phyloP scores from a whole-genome alignment of 495 filamentous ascomycete genomes.

The Baudoinia panamericana region DNA sequence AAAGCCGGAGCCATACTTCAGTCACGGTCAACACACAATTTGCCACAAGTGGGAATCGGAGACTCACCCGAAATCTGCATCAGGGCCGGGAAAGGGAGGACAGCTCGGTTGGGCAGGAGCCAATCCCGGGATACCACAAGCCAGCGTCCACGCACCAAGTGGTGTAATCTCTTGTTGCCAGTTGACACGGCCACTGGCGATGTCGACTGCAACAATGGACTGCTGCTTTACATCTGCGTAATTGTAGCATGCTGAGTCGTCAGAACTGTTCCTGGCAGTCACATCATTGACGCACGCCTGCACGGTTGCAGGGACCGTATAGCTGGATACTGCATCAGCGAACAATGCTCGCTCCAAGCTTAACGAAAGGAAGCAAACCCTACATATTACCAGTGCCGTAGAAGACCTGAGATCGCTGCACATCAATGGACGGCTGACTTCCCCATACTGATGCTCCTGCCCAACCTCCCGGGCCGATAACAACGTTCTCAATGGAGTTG shows the following conservation, averaged over 20 bases:
- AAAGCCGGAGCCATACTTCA: constrained; percentile 34
- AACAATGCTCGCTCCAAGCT: too few relatives aligned
- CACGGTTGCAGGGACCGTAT: constrained; percentile 19
- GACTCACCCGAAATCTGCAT: constrained; percentile 35
- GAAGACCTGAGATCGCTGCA: constrained; percentile 26
- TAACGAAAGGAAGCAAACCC: too few relatives aligned
- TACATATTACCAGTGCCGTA: constrained; percentile 32
- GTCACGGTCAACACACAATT: too few relatives aligned
- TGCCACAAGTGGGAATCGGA: too few relatives aligned
- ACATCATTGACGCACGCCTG: constrained; percentile 21
- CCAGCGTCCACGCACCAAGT: neutral
- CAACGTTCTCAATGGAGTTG: constrained; percentile 8
- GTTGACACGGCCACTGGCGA: neutral
- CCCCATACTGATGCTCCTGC: constrained; percentile 31
- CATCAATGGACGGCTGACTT: constrained; percentile 32
- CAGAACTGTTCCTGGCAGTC: constrained; percentile 6
- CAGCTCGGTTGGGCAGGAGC: constrained; percentile 24
- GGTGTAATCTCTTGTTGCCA: neutral
- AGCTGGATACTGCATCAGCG: too few relatives aligned
- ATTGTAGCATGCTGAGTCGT: neutral
- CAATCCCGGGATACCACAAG: neutral
- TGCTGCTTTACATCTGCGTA: neutral
- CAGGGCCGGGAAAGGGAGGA: constrained; percentile 26
- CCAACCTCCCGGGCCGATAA: constrained; percentile 18
- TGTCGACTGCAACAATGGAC: neutral